These are phyloP conservation scores for Rosa hybrid DNA, from an alignment of 331 rosid species.

Conservation along the genomic window DNA sequence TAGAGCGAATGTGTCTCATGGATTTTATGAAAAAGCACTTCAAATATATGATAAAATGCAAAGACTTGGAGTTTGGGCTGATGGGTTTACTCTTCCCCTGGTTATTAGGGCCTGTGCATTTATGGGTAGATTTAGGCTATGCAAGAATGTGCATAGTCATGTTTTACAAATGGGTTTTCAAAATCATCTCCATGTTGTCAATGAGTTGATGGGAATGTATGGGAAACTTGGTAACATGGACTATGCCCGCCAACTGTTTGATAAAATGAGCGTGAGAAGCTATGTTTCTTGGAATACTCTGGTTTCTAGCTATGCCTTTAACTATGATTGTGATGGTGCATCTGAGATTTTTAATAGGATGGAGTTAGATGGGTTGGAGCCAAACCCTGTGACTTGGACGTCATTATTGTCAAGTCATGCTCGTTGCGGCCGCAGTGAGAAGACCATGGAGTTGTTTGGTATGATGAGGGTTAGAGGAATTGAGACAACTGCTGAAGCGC, in stretches of 20 bases:
- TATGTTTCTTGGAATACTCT: slow-evolving; percentile 73
- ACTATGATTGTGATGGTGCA: slow-evolving; percentile 62
- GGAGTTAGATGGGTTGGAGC: slow-evolving; percentile 60
- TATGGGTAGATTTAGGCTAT: slow-evolving; percentile 30
- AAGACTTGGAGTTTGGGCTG: slow-evolving; percentile 63
- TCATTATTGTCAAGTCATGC: slow-evolving; percentile 75
- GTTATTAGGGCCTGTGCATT: slow-evolving; percentile 52
- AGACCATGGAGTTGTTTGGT: slow-evolving; percentile 54
- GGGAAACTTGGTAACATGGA: slow-evolving; percentile 64
- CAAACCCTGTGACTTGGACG: slow-evolving; percentile 84
- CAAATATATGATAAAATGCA: slow-evolving; percentile 53
- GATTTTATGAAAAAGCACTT: slow-evolving; percentile 42
- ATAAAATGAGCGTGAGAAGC: slow-evolving; percentile 59
- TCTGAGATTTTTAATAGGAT: slow-evolving; percentile 52
- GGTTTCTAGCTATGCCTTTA: slow-evolving; percentile 70
- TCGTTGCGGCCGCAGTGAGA: slow-evolving; percentile 54
- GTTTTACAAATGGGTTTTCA: slow-evolving; percentile 62
- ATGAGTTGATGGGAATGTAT: slow-evolving; percentile 66
- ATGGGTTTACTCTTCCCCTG: slow-evolving; percentile 81
- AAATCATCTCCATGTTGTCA: slow-evolving; percentile 59
- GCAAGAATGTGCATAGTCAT: slow-evolving; percentile 57
- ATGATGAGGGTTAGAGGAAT: slow-evolving; percentile 46
- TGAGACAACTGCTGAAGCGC: slow-evolving; percentile 64
- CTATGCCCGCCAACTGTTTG: slow-evolving; percentile 55
- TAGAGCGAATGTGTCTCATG: slow-evolving; percentile 69